Evolutionary conservation across 2,329 filamentous ascomycete genomes (phyloP).

Genomic region (Phyllosticta citribraziliensis): DNA sequence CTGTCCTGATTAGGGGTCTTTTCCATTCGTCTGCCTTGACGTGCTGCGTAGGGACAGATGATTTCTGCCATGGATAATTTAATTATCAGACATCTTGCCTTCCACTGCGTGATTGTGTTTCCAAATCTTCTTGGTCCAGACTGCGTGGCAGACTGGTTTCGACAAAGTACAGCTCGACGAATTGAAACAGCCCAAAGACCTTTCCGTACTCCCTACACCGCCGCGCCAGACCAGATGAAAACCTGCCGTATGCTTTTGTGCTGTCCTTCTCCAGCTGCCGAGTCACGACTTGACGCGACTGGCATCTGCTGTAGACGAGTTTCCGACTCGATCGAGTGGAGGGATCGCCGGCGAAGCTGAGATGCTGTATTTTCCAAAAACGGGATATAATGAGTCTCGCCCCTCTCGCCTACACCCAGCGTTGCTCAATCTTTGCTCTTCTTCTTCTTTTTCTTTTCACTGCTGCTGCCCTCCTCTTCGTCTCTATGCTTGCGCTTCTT

Average conservation of each 20-base stretch:
- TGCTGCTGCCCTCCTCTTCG: slow-evolving; percentile 25
- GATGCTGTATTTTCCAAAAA: neutral
- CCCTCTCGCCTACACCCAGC: neutral
- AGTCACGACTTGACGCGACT: neutral
- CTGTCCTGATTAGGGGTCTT: no score
- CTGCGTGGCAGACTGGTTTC: neutral
- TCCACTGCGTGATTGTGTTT: no score
- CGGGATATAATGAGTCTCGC: neutral
- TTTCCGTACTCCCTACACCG: neutral
- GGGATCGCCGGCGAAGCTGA: neutral
- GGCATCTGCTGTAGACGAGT: neutral
- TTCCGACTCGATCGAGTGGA: neutral
- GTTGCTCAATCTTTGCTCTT: slow-evolving; percentile 18
- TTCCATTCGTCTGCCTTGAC: no score
- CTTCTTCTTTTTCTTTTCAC: slow-evolving; percentile 31
- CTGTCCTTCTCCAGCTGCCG: neutral
- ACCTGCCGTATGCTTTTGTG: neutral
- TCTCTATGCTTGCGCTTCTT: slow-evolving; percentile 12
- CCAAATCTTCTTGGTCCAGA: no score
- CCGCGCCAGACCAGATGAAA: neutral
- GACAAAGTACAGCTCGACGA: neutral
- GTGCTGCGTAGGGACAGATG: no score
- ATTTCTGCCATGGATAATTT: no score
- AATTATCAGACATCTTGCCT: no score
- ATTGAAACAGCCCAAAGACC: neutral